Evolutionary conservation across 768 basidiomycete genomes (phyloP).

Genomic region (Leccinum arenicola): DNA sequence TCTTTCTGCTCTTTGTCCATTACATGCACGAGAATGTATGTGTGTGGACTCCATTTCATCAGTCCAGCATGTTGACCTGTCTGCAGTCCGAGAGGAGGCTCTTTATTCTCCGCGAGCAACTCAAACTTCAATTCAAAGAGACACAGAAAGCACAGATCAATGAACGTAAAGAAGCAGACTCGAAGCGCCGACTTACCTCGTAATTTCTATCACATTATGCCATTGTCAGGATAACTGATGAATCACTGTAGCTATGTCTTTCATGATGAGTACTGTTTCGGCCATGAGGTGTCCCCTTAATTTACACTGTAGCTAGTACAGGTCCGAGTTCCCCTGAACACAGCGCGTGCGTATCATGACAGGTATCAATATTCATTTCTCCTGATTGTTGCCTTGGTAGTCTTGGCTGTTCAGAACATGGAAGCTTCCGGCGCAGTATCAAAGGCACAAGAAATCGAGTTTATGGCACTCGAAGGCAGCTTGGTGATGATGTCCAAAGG

Average conservation of each 20-base stretch:
- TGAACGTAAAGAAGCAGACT: conserved; percentile 72
- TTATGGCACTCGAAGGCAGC: conserved; percentile 78
- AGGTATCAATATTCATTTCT: not conserved
- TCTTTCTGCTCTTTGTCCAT: conserved; percentile 76
- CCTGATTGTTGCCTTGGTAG: conserved; percentile 20
- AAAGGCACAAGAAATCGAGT: conserved; percentile 81
- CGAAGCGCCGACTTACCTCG: conserved; percentile 79
- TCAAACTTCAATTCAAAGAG: conserved; percentile 71
- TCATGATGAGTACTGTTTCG: conserved; percentile 56
- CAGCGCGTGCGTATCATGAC: conserved; percentile 47
- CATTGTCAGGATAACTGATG: not conserved
- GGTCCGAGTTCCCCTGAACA: conserved; percentile 81
- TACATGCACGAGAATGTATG: conserved; percentile 61
- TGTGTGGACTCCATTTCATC: conserved; percentile 24
- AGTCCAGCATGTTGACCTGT: conserved; percentile 2
- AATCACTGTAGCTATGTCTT: conserved; percentile 57
- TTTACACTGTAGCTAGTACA: conserved; percentile 36
- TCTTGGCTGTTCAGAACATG: conserved; percentile 91
- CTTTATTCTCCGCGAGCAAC: conserved; percentile 67
- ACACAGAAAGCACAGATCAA: conserved; percentile 74
- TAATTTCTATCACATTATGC: conserved; percentile 38
- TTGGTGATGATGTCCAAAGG: conserved; percentile 89
- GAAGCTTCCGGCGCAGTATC: conserved; percentile 72
- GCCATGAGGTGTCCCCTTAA: conserved; percentile 4
- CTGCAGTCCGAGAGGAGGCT: conserved; percentile 53